Evolutionary conservation across 139 green algal species (phyloP), one percentile per base, ranked within the genome.

Genomic region (Volvox africanus): DNA sequence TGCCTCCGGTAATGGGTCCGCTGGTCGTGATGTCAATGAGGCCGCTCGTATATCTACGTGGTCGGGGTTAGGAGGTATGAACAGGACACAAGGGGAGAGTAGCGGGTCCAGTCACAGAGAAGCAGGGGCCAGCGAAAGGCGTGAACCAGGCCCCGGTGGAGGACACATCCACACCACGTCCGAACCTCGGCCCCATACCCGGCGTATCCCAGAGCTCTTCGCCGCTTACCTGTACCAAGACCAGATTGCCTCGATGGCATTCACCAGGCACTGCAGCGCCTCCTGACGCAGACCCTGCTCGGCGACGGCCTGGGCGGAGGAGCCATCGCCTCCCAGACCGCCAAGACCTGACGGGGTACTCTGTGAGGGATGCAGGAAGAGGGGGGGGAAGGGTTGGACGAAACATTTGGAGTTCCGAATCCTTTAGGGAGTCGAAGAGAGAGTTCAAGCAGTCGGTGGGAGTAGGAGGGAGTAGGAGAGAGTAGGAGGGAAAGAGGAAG

Each of bases 241-340:
- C 50, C 94, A 92, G 92, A 99, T 93, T 0, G 92, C 82, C 65
- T 94, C 88, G 65, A 91, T 86, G 20, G 87, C 26, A 77, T 92
- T 79, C 12, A 97, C 96, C 77, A 99, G 89, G 86, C 96, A 97
- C 71, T 96, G 92, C 92, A 99, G 94, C 32, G 97, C 97, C 91
- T 98, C 97, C 82, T 92, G 50, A 75, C 85, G 82, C 80, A 95
- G 91, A 69, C 18, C 35, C 89, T 81, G 37, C 85, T 89, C 85
- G 28, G 69, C 37, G 11, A 28, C 28, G 2, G 13, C n/a, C 37
- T 35, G 16, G 19, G 69, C 28, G 24, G 55, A 61, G 24, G 67
- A 87, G 61, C 81, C 30, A 33, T 88, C 82, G 6, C 22, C 82
- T 6, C 22, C 82, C 61, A 88, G 37, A 35, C 44, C 85, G 20